Conservation (phyloP, 2,329 filamentous ascomycete species). For the Alternaria sp. region DNA sequence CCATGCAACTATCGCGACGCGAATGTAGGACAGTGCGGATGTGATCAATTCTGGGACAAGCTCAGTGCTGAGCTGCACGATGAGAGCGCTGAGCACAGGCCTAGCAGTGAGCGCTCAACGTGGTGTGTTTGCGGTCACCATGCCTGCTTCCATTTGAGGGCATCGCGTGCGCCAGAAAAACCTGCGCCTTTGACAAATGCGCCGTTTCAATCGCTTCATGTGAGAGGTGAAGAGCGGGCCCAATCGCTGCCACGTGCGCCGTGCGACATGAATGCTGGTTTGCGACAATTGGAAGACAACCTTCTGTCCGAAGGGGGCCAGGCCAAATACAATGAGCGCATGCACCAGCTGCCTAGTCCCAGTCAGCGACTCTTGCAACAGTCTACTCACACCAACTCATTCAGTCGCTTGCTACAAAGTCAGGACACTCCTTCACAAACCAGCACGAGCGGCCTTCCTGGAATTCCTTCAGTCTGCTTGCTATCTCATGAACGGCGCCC, state of each 20-base stretch:
- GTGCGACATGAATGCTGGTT: conserved; percentile 23
- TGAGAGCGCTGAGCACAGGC: conserved; percentile 33
- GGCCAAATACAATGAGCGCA: conserved; percentile 13
- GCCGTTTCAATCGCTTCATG: conserved; percentile 11
- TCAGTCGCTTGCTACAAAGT: conserved; percentile 29
- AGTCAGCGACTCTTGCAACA: conserved; percentile 27
- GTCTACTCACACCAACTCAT: conserved; percentile 28
- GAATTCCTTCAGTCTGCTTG: conserved; percentile 49
- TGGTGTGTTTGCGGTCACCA: conserved; percentile 65
- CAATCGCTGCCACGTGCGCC: conserved; percentile 22
- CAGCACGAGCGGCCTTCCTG: conserved; percentile 46
- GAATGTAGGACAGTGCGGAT: conserved; percentile 60
- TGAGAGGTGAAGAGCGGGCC: conserved; percentile 25
- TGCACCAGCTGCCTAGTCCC: conserved; percentile 16
- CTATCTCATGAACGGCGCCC: conserved; percentile 46
- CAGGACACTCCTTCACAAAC: conserved; percentile 39
- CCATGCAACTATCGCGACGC: conserved; percentile 62
- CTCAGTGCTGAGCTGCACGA: conserved; percentile 44
- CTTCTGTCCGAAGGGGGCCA: conserved; percentile 4
- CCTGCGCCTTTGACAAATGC: conserved; percentile 18
- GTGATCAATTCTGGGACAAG: conserved; percentile 61
- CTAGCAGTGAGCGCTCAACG: conserved; percentile 45
- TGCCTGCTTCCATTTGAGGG: conserved; percentile 62
- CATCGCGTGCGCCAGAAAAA: conserved; percentile 29
- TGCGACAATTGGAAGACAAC: conserved; percentile 10